phyloP scores from a whole-genome alignment of 2,329 filamentous ascomycete species.

The Teratosphaeria epicoccoides region DNA sequence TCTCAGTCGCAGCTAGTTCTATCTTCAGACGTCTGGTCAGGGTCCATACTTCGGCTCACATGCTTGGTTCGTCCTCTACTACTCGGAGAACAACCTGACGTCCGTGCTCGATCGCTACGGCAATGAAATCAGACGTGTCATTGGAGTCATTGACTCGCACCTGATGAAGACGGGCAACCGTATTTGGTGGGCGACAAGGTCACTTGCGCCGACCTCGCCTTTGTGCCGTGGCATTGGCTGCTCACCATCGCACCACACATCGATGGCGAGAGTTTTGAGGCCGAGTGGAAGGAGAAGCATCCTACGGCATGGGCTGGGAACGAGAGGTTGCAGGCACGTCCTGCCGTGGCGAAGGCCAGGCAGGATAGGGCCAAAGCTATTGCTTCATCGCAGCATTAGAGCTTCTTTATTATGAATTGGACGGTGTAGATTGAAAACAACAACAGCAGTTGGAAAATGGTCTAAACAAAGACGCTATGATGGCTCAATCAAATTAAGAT shows the following conservation, averaged over 20 bases:
- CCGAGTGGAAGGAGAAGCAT: constrained; percentile 20
- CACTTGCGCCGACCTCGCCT: constrained; percentile 34
- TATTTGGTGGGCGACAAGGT: constrained; percentile 36
- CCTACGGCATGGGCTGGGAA: constrained; percentile 22
- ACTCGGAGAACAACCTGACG: constrained; percentile 31
- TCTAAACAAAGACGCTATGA: neutral
- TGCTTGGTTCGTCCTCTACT: constrained; percentile 19
- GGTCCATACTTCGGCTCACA: constrained; percentile 35
- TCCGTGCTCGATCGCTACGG: constrained; percentile 37
- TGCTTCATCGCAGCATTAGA: neutral
- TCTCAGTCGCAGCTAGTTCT: constrained; percentile 21
- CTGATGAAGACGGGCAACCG: constrained; percentile 24
- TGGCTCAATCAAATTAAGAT: neutral
- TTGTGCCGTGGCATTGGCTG: constrained; percentile 30
- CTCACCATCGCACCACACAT: constrained; percentile 15
- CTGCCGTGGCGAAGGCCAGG: constrained; percentile 19
- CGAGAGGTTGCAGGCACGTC: constrained; percentile 18
- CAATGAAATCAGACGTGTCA: constrained; percentile 36
- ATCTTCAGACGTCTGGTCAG: constrained; percentile 24
- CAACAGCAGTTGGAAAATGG: too few relatives aligned
- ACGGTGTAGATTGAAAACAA: too few relatives aligned
- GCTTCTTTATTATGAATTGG: neutral
- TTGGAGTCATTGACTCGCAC: constrained; percentile 33
- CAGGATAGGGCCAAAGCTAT: constrained; percentile 17
- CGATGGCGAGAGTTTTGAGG: constrained; percentile 16